These are phyloP conservation scores for Vanderwaltozyma yarrowii DNA, from an alignment of 805 yeast species.

Conservation along the genomic window DNA sequence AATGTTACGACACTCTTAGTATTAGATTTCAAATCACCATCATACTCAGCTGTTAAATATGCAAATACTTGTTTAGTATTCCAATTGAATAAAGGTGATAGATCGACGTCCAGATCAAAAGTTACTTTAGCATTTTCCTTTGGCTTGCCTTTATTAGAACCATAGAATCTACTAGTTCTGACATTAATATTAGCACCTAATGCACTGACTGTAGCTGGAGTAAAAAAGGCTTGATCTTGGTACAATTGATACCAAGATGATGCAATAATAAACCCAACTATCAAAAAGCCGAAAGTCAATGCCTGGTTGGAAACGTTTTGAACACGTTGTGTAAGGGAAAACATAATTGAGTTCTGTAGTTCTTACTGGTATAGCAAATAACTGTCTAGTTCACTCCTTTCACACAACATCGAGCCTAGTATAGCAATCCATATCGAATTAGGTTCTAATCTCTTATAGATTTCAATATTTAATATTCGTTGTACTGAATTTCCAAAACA, in stretches of 20 bases:
- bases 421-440: no score
- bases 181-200: constrained; percentile 33
- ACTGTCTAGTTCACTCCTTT: no score
- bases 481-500: no score
- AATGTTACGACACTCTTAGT: constrained; percentile 62
- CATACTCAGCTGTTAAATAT: constrained; percentile 80
- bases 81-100: constrained; percentile 83
- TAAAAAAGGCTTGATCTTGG: constrained; percentile 34
- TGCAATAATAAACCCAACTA: constrained; percentile 38
- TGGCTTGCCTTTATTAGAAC: constrained; percentile 53
- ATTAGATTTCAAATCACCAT: constrained; percentile 31
- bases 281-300: constrained; percentile 39
- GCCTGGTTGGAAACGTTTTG: constrained; percentile 47
- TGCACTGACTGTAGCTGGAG: constrained; percentile 31
- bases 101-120: constrained; percentile 68
- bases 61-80: constrained; percentile 94
- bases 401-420: no score
- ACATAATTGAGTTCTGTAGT: constrained; percentile 31
- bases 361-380: no score
- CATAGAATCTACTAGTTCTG: constrained; percentile 52
- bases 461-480: no score
- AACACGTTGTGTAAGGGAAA: constrained; percentile 33
- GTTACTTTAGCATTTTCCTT: constrained; percentile 65
- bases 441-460: no score
- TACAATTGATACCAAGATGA: constrained; percentile 42